These are phyloP conservation scores for Acarospora socialis DNA, from an alignment of 2,329 filamentous ascomycete genomes.

Conservation along the genomic window DNA sequence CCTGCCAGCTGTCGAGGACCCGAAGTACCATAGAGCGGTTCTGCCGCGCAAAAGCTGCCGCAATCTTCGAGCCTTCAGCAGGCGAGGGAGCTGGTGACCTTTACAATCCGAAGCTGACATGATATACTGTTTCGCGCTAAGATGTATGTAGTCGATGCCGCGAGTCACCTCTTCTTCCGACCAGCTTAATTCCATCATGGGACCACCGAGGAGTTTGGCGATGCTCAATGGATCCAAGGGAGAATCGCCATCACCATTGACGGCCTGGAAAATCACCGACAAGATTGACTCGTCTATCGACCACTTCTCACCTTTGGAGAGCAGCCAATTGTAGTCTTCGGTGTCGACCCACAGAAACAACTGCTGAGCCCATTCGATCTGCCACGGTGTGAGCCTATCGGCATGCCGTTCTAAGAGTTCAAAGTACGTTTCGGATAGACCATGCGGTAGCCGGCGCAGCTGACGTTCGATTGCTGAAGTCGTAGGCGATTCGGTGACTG, in stretches of 20 bases:
- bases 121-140: conserved; percentile 5
- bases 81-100: not conserved
- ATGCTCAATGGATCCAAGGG: too few species aligned
- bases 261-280: too few species aligned
- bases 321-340: conserved; percentile 1
- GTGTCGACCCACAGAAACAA: conserved; percentile 3
- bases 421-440: conserved; percentile 4
- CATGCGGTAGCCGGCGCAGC: conserved; percentile 1
- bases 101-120: not conserved
- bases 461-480: conserved; percentile 2
- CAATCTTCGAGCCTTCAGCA: conserved; percentile 4
- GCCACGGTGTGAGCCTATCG: not conserved
- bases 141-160: conserved; percentile 1
- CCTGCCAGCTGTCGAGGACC: too few species aligned
- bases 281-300: too few species aligned
- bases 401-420: conserved; percentile 2
- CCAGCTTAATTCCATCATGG: too few species aligned
- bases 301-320: too few species aligned
- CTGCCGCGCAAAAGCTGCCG: conserved; percentile 1
- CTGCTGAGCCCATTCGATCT: conserved; percentile 2
- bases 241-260: too few species aligned
- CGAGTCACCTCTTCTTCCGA: too few species aligned
- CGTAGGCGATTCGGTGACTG: conserved; percentile 4
- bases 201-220: too few species aligned
- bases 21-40: conserved; percentile 6